Base-by-base conservation (phyloP, 129 eudicot species). In the Helichrysum umbraculigerum region DNA sequence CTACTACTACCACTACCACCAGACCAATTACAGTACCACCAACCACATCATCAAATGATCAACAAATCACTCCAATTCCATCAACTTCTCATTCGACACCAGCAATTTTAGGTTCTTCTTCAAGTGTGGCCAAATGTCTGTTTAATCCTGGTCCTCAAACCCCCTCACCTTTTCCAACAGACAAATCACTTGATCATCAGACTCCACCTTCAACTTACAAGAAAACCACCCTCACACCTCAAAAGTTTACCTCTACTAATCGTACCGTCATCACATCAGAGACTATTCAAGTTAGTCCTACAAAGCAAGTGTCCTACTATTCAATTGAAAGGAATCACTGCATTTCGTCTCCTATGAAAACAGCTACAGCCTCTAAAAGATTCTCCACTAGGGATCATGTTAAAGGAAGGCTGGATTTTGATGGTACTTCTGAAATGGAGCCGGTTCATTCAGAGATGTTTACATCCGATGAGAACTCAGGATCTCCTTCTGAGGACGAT, bases 351-450 rank as follows among this genome's bases (percentile, higher is more conserved):
- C 99, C 99, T 6, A 68, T 79, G 9, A 91, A 91, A 79, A 7
- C 91, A 70, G 83, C 54, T 5, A 25, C 68, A 47, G 1, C 3
- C 65, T 16, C 82, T 21, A 84, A 71, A 66, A 82, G 89, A 76
- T 80, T 83, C 58, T 76, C 69, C 73, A 80, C 52, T 60, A 78
- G 96, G 79, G 95, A 88, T 63, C 92, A 93, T 78, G 96, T 87
- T 28, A 94, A 89, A 82, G 96, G 99, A 59, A 89, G 94, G 83
- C 78, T 94, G 28, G 87, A 91, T 64, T 94, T 94, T 70, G 97
- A 88, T 51, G 79, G 87, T 72, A 16, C 62, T 19, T 81, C 95
- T 21, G 88, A 89, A 6, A 65, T 29, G 37, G 84, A 80, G 57
- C 83, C 71, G 16, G 54, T 29, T 32, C 14, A 9, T 60, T 64